A percentile compares a stretch with the other conserved stretches of the same genome.
Conservation (phyloP, 192 early-diverging fungal genomes). For the Mortierella alpina region DNA sequence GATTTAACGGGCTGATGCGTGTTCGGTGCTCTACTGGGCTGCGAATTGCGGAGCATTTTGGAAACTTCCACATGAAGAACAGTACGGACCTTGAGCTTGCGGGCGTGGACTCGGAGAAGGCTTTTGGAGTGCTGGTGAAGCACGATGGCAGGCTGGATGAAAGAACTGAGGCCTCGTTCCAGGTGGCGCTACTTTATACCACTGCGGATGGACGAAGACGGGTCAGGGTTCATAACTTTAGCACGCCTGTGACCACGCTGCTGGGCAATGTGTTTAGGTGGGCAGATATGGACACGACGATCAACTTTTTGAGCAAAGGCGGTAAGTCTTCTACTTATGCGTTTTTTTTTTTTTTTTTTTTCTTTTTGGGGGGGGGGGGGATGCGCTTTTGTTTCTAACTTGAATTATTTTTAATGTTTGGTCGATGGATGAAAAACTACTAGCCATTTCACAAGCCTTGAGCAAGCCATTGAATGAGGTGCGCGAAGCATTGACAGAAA, state of each 20-base stretch:
- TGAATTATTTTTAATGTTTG: not conserved
- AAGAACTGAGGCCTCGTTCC: slow-evolving; percentile 84
- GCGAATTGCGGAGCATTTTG: slow-evolving; percentile 87
- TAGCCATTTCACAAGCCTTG: slow-evolving; percentile 78
- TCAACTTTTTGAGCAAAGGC: slow-evolving; percentile 87
- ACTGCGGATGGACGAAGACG: slow-evolving; percentile 87
- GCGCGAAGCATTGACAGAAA: slow-evolving; percentile 86
- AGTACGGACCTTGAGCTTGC: slow-evolving; percentile 93
- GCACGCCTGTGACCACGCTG: slow-evolving; percentile 76
- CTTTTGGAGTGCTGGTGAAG: slow-evolving; percentile 83
- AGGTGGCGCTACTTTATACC: slow-evolving; percentile 97
- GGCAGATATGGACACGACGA: slow-evolving; percentile 92
- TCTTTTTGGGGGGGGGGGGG: too few relatives aligned
- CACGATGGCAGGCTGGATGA: slow-evolving; percentile 93
- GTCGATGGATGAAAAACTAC: slow-evolving; percentile 1
- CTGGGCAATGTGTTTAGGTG: slow-evolving; percentile 87
- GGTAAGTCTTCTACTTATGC: slow-evolving; percentile 45
- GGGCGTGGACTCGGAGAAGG: slow-evolving; percentile 86
- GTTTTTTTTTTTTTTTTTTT: slow-evolving; percentile 2
- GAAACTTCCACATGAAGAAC: slow-evolving; percentile 95
- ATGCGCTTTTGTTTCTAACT: too few relatives aligned
- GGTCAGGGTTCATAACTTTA: slow-evolving; percentile 92
- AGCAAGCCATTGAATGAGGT: slow-evolving; percentile 76
- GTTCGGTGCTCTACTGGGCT: slow-evolving; percentile 93
- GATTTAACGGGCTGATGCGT: slow-evolving; percentile 89